Evolutionary conservation across 2,329 filamentous ascomycete species (phyloP), one percentile per base, ranked within the genome.

Genomic region (Claviceps quebecensis): DNA sequence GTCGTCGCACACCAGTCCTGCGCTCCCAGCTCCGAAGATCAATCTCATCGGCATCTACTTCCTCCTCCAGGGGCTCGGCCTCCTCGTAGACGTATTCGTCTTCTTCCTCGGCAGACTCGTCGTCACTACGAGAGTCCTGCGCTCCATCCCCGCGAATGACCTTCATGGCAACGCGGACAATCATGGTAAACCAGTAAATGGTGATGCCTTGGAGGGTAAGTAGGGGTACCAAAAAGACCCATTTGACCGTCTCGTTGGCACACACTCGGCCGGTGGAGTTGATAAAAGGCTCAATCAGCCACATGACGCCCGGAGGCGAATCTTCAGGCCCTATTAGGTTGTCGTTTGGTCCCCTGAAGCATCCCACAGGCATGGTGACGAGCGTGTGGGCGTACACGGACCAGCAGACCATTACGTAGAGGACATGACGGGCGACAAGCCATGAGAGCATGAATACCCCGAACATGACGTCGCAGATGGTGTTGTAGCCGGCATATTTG

Each of bases 171-270:
- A 98, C 86, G 52, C 82, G 80, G 44, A 90, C 67, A 59, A 97
- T 95, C 81, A 95, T 86, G 55, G 74, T 76, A 61, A 97, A 95
- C 93, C 93, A 98, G 55, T 86, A 75, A 36, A 95, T 72, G 39
- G 86, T 89, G 52, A 98, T 77, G 19, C 76, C 72, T 67, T 97
- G 89, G 22, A 98, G 73, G 37, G 82, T 77, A 14, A 93, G 72
- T 2, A 98, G 79, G 40, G 87, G 76, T 13, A 75, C 72, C 19
- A 97, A 71, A 69, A 97, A 97, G 11, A 75, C 73, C 75, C 78
- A 85, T 60, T 84, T 82, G 60, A 95, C 80, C 16, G 73, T 75
- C n/a, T 80, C 67, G 58, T 86, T 87, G 74, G 84, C 95, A 74
- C 89, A 95, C 47, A 97, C 78, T 1, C 80, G 72, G 26, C 87